A percentile compares a stretch with the other conserved stretches of the same genome.
These are phyloP conservation scores for Phialophora tarda DNA, from an alignment of 2,329 filamentous ascomycete species.

Conservation along the genomic window DNA sequence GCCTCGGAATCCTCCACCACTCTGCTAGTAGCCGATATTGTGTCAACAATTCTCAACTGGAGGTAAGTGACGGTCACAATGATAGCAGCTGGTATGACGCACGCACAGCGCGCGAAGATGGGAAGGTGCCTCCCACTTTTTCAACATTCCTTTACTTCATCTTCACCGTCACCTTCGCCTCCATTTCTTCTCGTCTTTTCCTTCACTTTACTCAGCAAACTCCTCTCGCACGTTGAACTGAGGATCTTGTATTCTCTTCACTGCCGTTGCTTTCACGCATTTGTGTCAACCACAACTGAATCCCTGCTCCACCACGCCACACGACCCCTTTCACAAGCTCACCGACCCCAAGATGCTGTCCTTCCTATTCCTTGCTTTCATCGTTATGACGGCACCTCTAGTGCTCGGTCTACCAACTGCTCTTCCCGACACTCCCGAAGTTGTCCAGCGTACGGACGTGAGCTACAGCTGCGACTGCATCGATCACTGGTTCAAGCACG, in stretches of 20 bases:
- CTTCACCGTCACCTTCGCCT: not conserved
- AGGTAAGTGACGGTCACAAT: not conserved
- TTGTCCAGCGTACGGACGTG: slow-evolving; percentile 2
- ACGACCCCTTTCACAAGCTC: not conserved
- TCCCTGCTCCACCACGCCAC: not conserved
- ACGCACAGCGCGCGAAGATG: not conserved
- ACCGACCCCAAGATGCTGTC: not conserved
- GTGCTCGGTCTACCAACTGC: not conserved
- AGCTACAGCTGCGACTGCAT: slow-evolving; percentile 20
- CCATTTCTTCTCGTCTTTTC: not conserved
- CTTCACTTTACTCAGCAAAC: not conserved
- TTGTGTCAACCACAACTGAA: not conserved
- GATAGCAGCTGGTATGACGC: not conserved
- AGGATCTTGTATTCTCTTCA: not conserved
- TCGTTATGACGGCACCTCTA: not conserved
- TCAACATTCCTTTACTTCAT: not conserved
- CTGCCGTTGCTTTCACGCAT: not conserved
- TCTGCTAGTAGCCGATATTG: no score
- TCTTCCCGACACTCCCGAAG: not conserved
- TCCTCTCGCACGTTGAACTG: not conserved
- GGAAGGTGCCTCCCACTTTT: slow-evolving; percentile 10
- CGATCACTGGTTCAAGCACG: slow-evolving; percentile 30
- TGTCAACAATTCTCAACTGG: no score
- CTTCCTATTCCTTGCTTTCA: not conserved
- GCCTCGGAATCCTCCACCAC: no score